Evolutionary conservation across 192 early-diverging fungal genomes (phyloP), one percentile per base, ranked within the genome.

Genomic region (Chytriomyces sp.): DNA sequence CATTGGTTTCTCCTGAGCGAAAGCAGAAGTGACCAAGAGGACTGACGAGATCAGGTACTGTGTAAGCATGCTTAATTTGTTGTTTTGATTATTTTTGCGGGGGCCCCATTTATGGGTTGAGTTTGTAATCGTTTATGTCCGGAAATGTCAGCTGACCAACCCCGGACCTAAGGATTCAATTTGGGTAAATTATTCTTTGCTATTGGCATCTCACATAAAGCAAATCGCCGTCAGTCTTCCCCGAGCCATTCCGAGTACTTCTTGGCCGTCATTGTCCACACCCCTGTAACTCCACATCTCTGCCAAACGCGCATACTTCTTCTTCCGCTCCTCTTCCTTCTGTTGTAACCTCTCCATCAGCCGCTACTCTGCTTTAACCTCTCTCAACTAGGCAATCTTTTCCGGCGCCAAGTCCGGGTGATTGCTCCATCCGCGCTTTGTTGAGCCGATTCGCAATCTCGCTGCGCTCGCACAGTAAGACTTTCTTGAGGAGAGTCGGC

Each of bases 361-460:
- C 44, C 76, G 79, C 74, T 64, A 41, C 26, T 49, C 72, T 1
- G 59, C 39, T 49, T 78, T 72, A 39, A 78, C 61, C 68, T 81
- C 80, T 39, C 78, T 63, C 32, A 88, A 81, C 22, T 82, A 67
- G 33, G 86, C 87, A 33, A 89, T 32, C 72, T 92, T 93, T 56
- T 93, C 88, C 33, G 83, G 79, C n/a, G 81, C 73, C 72, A 98
- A 78, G 75, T 99, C 96, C 19, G 93, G 93, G 17, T 49, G 84
- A 75, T 26, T 75, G 62, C 53, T 96, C 94, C 0, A 78, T 70
- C 59, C 91, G 93, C 0, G 98, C 96, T 82, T 98, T 98, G 84
- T 96, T 97, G 39, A 99, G 79, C 31, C 97, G 82, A 78, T 98
- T 98, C 52, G 98, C 83, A 32, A 95, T 90, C 30, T 82, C 87